Base-by-base conservation (phyloP, 2,329 filamentous ascomycete species). In the Decorospora gaudefroyi region DNA sequence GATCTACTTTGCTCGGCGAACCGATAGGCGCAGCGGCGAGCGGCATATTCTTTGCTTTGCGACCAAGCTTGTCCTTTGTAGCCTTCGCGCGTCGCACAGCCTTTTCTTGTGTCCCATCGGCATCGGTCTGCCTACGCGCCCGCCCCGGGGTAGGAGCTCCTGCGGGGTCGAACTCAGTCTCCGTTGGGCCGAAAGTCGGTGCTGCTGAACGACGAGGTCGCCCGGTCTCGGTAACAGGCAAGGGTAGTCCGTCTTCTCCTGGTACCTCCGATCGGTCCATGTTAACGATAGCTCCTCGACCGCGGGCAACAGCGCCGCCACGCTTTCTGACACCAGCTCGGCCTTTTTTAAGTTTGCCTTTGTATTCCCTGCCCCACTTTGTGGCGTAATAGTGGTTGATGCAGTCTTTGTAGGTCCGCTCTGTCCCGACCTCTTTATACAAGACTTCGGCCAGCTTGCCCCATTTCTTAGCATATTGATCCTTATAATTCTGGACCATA, bases 361-460 rank as follows among this genome's bases (percentile, higher is more conserved):
- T 90, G 49, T 91, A 84, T 51, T 88, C 85, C 28, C 84, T 80
- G 32, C 84, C 78, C 72, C 86, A 86, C 72, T 83, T 93, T 64
- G 86, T 88, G 51, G 88, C 78, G 68, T 93, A 93, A 70, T 93
- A 93, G 68, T 91, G 90, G 64, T 90, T 86, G 57, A 93, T 93
- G 68, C 86, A 90, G 32, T 87, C 82, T 53, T 86, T 85, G 69
- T 89, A 90, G 59, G 87, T 84, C 16, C 88, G 82, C 19, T 79
- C 77, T 0, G 80, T 79, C 4, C 66, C 66, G 28, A 62, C 61
- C 34, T 69, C 64, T 46, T 69, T 68, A 42, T 67, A 62, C 12
- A 92, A 72, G 16, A 78, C 77, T 46, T 86, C 82, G 4, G 88
- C 86, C 45, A 93, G 84, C 57, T 82, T 84, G 43, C 87, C 86